phyloP scores from a whole-genome alignment of 2,329 filamentous ascomycete species.

The Fusarium sp. region DNA sequence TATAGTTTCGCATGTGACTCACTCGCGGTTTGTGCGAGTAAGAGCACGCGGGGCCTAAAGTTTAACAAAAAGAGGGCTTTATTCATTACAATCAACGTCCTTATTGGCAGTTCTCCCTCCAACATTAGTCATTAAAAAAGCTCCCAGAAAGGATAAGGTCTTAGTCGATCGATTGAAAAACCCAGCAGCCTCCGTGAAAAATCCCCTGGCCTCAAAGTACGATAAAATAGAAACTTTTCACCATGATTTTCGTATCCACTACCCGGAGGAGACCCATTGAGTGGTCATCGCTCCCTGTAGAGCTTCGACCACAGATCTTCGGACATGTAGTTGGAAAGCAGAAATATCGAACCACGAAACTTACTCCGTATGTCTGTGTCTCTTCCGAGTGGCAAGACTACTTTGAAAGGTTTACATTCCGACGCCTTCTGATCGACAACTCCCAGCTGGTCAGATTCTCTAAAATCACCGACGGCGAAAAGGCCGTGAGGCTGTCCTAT shows the following conservation, averaged over 20 bases:
- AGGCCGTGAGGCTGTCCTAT: background rate
- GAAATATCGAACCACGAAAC: accelerated
- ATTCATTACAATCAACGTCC: background rate
- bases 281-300: background rate
- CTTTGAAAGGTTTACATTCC: background rate
- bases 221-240: accelerated
- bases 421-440: background rate
- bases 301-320: background rate
- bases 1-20: background rate
- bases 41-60: accelerated
- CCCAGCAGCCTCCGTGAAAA: background rate
- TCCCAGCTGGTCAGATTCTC: accelerated
- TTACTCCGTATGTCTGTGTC: background rate
- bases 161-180: accelerated
- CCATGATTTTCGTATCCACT: accelerated
- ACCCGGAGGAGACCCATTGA: accelerated
- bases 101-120: background rate
- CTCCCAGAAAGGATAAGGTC: accelerated
- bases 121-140: accelerated
- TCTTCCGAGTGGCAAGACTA: background rate
- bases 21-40: accelerated
- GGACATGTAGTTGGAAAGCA: background rate
- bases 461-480: accelerated
- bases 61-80: too few species aligned
- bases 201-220: accelerated